Evolutionary conservation across 129 eudicot genomes (phyloP).

Genomic region (Chrysanthemum makinoi): DNA sequence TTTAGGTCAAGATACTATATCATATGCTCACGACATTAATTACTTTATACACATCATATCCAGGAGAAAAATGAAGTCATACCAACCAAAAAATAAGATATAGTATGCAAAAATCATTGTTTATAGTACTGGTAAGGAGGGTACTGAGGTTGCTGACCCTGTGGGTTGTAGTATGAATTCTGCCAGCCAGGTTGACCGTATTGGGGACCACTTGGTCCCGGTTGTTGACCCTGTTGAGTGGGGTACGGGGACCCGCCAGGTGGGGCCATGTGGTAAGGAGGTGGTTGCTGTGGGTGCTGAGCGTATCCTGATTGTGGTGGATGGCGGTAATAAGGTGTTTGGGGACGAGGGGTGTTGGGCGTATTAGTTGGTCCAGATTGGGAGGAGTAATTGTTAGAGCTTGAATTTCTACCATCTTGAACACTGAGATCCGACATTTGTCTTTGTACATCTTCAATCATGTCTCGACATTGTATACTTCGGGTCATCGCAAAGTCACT

Average conservation of each 20-base stretch:
- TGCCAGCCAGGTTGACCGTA: slow-evolving; percentile 94
- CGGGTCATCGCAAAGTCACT: slow-evolving; percentile 92
- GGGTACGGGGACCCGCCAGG: slow-evolving; percentile 42
- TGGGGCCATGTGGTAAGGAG: slow-evolving; percentile 45
- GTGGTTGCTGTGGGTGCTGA: slow-evolving; percentile 53
- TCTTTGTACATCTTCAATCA: slow-evolving; percentile 82
- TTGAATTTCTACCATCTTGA: slow-evolving; percentile 52
- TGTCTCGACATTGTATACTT: slow-evolving; percentile 85
- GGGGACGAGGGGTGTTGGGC: slow-evolving; percentile 40
- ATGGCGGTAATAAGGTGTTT: slow-evolving; percentile 50
- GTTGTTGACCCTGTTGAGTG: slow-evolving; percentile 56
- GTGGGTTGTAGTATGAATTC: slow-evolving; percentile 66
- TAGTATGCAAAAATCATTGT: slow-evolving; percentile 19
- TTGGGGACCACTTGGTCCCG: slow-evolving; percentile 42
- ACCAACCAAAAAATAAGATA: slow-evolving; percentile 3
- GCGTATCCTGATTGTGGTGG: slow-evolving; percentile 44
- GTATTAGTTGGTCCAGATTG: slow-evolving; percentile 31
- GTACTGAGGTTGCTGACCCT: slow-evolving; percentile 71
- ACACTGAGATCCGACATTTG: slow-evolving; percentile 68
- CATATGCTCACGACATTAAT: not conserved
- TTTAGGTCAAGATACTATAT: slow-evolving; percentile 2
- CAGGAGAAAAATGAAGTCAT: not conserved
- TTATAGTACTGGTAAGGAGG: slow-evolving; percentile 32
- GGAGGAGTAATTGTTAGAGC: slow-evolving; percentile 42
- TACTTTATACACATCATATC: slow-evolving; percentile 14